Base-by-base conservation (phyloP, 768 basidiomycete genomes). In the Tylopilus cervinicoccineus region DNA sequence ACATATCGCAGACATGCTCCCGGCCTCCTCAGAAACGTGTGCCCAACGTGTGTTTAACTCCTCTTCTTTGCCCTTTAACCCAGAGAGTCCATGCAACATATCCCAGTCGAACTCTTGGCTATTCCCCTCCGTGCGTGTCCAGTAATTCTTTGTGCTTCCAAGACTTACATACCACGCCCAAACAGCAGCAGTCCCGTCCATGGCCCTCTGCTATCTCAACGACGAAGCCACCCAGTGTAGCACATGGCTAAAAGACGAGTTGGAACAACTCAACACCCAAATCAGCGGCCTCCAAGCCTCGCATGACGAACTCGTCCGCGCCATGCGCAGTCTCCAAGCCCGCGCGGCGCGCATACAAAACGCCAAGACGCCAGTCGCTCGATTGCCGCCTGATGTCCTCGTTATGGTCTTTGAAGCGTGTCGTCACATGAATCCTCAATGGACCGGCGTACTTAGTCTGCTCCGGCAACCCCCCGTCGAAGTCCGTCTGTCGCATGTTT, bases 401-500 rank as follows among this genome's bases (percentile, higher is more conserved):
- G 56, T 62, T 32, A 55, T 66, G 54, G 58, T 66, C 43, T 66
- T 66, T 23, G 60, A 66, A 44, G 64, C 64, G 24, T 64, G 61
- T 38, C 57, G 61, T 42, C 64, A 68, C 48, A 47, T 59, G 23
- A 64, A 59, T 36, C 63, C 64, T 22, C 66, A 66, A 46, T 66
- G 66, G 62, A 44, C 55, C 13, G 65, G 64, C n/a, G 60, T 68
- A 13, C 65, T 64, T 37, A 58, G 56, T 45, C 55, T 64, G 9
- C 66, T 68, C 28, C 64, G 59, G 38, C 66, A 68, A 42, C 59
- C 57, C n/a, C 66, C 66, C 26, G 27, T 67, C 45, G 66, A 66
- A 48, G 56, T 66, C 28, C 65, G 64, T 26, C 47, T 72, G 23
- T 67, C 71, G 28, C 64, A 66, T 38, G 65, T 71, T 19, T 62